Conservation (phyloP, 1,284 basidiomycete genomes). For the Phylloboletellus chloephorus region DNA sequence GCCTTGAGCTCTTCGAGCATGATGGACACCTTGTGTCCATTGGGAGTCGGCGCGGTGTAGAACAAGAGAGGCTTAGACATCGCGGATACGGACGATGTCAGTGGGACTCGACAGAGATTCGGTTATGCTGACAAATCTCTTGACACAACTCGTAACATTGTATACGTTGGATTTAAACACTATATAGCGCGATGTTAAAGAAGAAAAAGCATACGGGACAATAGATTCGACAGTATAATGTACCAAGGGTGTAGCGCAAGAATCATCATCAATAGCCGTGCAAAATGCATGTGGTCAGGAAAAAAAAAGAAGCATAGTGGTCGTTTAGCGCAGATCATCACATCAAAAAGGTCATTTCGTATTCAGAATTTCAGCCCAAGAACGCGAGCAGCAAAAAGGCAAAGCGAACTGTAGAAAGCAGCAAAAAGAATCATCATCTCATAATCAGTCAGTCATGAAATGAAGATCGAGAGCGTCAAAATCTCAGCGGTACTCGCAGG, state of each 20-base stretch:
- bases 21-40: conserved; percentile 60
- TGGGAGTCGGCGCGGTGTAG: conserved; percentile 63
- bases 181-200: no score
- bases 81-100: no score
- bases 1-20: conserved; percentile 67
- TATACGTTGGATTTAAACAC: no score
- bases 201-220: conserved; percentile 1
- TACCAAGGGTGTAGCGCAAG: conserved; percentile 7
- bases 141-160: no score
- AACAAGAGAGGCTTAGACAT: conserved; percentile 47
- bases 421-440: conserved; percentile 1
- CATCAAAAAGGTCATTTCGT: no score
- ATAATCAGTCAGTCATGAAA: conserved; percentile 1
- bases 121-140: no score
- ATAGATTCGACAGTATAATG: conserved; percentile 5
- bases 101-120: no score
- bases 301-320: no score
- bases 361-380: conserved; percentile 4
- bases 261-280: neutral
- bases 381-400: conserved; percentile 1
- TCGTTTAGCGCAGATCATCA: no score
- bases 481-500: conserved; percentile 13
- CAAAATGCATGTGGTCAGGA: neutral
- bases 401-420: conserved; percentile 9
- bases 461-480: neutral